Conservation (phyloP, 441 rosid species). For the Lagerstroemia fauriei region DNA sequence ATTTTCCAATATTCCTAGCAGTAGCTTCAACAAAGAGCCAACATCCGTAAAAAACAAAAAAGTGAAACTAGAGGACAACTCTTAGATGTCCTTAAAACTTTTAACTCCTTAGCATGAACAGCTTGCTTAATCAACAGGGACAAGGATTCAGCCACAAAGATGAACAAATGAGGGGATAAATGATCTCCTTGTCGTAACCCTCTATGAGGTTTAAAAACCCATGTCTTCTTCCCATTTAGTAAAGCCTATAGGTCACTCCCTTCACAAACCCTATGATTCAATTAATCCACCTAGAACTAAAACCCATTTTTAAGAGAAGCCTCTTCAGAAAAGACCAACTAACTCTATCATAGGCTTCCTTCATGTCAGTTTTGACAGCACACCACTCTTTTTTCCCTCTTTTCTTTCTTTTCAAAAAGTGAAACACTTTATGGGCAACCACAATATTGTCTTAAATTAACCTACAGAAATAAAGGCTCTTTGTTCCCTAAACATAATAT, state of each 20-base stretch:
- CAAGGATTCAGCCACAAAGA: too few species aligned
- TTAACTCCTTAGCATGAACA: too few species aligned
- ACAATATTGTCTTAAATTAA: not conserved
- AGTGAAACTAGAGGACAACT: too few species aligned
- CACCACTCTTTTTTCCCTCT: not conserved
- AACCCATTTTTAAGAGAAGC: not conserved
- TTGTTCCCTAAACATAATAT: not conserved
- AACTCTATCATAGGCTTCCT: not conserved
- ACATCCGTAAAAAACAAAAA: too few species aligned
- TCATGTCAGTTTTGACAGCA: not conserved
- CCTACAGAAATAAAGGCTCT: not conserved
- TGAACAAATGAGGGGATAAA: not conserved
- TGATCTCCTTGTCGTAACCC: conserved; percentile 4
- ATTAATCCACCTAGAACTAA: not conserved
- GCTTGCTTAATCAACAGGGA: too few species aligned
- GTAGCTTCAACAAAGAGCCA: too few species aligned
- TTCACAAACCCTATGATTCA: not conserved
- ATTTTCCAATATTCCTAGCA: too few species aligned
- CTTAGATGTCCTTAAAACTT: too few species aligned
- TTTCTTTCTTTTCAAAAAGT: not conserved
- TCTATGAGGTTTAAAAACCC: not conserved
- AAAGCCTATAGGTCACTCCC: not conserved
- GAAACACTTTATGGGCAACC: not conserved
- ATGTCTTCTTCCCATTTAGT: not conserved
- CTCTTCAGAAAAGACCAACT: not conserved